Evolutionary conservation across 352 stramenopile species (phyloP), one percentile per base, ranked within the genome.

Genomic region (Phytophthora tubulina): DNA sequence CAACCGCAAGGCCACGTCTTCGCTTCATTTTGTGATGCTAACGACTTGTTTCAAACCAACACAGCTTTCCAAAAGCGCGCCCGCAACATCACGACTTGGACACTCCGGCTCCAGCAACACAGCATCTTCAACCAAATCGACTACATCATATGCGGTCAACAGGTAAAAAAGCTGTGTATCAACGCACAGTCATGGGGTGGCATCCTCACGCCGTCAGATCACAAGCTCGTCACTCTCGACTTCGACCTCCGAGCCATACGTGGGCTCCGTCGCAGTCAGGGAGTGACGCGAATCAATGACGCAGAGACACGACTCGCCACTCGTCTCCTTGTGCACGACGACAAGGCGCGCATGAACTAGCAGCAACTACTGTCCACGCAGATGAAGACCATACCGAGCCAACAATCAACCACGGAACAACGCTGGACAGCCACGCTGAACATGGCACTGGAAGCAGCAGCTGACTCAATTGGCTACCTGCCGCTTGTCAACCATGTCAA

Each of bases 61-160:
- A 53, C 65, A 73, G 51, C 49, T 27, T 59, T 67, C 17, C 14
- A 7, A 32, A 72, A 67, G 27, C 56, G 56, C 15, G 50, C 39
- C 3, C 3, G 36, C 7, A 62, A 67, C 41, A 67, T 57, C 3
- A 72, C 65, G 30, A 53, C 49, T 41, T 72, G 65, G 33, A 63
- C 48, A 21, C 56, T 32, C 32, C 54, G 46, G n/a, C 48, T 35
- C 17, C 53, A 56, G 7, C 14, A 56, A 11, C 48, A 58, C 56
- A 21, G n/a, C 13, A 67, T 67, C 32, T 72, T 38, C 42, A 72
- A 58, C 46, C 49, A 59, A 42, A 64, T 65, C 3, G 38, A 70
- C 53, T 64, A 54, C n/a, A 64, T 69, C n/a, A 15, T 52, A 3
- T 58, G 53, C 36, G 52, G 14, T 6, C 55, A 63, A 63, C 55